Evolutionary conservation across 2,329 filamentous ascomycete species (phyloP).

Genomic region (Clonostachys sp.): DNA sequence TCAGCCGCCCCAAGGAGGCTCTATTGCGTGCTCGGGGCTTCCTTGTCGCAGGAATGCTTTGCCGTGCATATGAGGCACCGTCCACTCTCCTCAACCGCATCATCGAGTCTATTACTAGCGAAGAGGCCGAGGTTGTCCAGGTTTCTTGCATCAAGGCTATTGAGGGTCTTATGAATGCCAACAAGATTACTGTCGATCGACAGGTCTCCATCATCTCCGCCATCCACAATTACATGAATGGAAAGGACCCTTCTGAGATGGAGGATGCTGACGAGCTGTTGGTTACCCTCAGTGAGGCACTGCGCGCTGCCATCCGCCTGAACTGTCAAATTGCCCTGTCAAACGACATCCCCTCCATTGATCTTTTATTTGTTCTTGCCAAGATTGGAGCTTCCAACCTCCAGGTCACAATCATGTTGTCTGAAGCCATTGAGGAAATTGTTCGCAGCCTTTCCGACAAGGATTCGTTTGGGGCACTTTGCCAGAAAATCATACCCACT

Average conservation of each 20-base stretch:
- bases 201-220: slow-evolving; percentile 60
- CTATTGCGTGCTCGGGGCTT: slow-evolving; percentile 85
- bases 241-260: slow-evolving; percentile 77
- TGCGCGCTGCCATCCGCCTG: slow-evolving; percentile 77
- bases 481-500: slow-evolving; percentile 80
- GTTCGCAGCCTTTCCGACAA: slow-evolving; percentile 63
- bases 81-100: slow-evolving; percentile 65
- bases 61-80: slow-evolving; percentile 62
- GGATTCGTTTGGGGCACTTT: slow-evolving; percentile 72
- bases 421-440: slow-evolving; percentile 88
- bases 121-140: slow-evolving; percentile 83
- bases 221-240: slow-evolving; percentile 69
- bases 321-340: slow-evolving; percentile 72
- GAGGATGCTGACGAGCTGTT: slow-evolving; percentile 89
- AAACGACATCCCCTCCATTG: slow-evolving; percentile 67
- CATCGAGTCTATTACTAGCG: slow-evolving; percentile 69
- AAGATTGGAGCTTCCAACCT: slow-evolving; percentile 87
- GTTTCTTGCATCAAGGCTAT: slow-evolving; percentile 86
- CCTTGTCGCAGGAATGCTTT: slow-evolving; percentile 76
- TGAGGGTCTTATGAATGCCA: slow-evolving; percentile 58
- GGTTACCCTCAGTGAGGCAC: slow-evolving; percentile 81
- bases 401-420: slow-evolving; percentile 82
- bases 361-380: slow-evolving; percentile 82
- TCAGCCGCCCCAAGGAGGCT: slow-evolving; percentile 63
- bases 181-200: slow-evolving; percentile 43